A percentile compares a stretch with the other conserved stretches of the same genome.
Conservation (phyloP, 2,329 filamentous ascomycete species). For the Zymoseptoria tritici region DNA sequence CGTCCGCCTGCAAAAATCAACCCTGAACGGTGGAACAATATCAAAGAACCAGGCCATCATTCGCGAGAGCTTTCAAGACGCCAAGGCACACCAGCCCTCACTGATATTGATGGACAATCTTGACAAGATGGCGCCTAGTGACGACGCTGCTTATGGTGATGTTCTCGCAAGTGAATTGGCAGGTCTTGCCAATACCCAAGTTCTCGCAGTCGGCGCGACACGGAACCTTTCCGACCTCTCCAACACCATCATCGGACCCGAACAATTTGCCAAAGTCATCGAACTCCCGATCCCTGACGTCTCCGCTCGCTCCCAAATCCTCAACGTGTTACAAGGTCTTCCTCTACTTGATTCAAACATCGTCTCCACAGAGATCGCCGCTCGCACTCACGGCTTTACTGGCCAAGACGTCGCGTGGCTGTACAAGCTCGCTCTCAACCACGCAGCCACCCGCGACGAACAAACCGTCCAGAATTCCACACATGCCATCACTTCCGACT, state of each 20-base stretch:
- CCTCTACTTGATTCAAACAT: constrained; percentile 40
- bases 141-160: constrained; percentile 37
- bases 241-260: constrained; percentile 54
- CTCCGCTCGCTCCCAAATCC: constrained; percentile 62
- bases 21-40: constrained; percentile 28
- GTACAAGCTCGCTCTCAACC: constrained; percentile 46
- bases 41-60: constrained; percentile 47
- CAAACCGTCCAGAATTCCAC: constrained; percentile 21
- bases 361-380: constrained; percentile 55
- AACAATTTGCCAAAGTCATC: constrained; percentile 60
- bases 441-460: constrained; percentile 28
- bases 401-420: constrained; percentile 67
- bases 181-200: constrained; percentile 45
- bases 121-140: constrained; percentile 59
- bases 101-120: constrained; percentile 74
- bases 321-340: constrained; percentile 53
- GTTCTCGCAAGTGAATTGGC: constrained; percentile 49
- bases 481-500: background rate
- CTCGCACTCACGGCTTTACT: constrained; percentile 80
- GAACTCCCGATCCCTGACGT: constrained; percentile 71
- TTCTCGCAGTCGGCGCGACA: constrained; percentile 70
- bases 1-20: constrained; percentile 49
- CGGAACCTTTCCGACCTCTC: constrained; percentile 68
- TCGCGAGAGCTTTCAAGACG: constrained; percentile 61
- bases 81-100: constrained; percentile 61